Evolutionary conservation across 1,139 yeast species (phyloP).

Genomic region (Suhomyces anneliseae): DNA sequence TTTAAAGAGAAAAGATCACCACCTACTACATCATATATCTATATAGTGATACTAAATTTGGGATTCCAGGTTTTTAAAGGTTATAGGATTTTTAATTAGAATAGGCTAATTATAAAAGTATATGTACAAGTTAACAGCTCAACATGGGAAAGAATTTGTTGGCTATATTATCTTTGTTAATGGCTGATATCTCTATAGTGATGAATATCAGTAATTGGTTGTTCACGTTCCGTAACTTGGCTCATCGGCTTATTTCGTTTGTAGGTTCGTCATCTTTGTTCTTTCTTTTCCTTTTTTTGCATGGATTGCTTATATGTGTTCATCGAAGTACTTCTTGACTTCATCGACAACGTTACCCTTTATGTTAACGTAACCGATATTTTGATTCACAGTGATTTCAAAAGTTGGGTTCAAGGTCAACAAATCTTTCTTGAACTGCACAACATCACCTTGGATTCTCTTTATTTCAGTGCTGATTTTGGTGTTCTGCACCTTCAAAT

Average conservation of each 20-base stretch:
- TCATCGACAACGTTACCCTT: constrained; percentile 57
- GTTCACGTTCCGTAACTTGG: too few relatives aligned
- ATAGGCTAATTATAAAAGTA: background rate
- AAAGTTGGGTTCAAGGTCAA: constrained; percentile 46
- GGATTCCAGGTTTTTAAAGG: background rate
- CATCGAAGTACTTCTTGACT: constrained; percentile 39
- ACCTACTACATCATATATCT: background rate
- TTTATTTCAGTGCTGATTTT: constrained; percentile 62
- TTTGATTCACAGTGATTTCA: constrained; percentile 43
- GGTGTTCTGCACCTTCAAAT: constrained; percentile 56
- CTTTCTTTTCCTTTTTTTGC: constrained; percentile 1
- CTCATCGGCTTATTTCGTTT: too few relatives aligned
- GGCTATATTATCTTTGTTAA: too few relatives aligned
- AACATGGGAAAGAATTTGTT: too few relatives aligned
- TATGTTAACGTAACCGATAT: constrained; percentile 46
- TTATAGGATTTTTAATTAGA: background rate
- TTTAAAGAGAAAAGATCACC: background rate
- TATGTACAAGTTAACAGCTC: background rate
- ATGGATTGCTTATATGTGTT: constrained; percentile 9
- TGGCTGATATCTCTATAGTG: too few relatives aligned
- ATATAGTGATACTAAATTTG: background rate
- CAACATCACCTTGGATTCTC: constrained; percentile 60
- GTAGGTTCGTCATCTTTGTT: background rate
- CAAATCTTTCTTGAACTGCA: constrained; percentile 59
- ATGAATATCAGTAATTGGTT: too few relatives aligned